Evolutionary conservation across 1,284 basidiomycete species (phyloP).

Genomic region (Pisolithus thermaeus): DNA sequence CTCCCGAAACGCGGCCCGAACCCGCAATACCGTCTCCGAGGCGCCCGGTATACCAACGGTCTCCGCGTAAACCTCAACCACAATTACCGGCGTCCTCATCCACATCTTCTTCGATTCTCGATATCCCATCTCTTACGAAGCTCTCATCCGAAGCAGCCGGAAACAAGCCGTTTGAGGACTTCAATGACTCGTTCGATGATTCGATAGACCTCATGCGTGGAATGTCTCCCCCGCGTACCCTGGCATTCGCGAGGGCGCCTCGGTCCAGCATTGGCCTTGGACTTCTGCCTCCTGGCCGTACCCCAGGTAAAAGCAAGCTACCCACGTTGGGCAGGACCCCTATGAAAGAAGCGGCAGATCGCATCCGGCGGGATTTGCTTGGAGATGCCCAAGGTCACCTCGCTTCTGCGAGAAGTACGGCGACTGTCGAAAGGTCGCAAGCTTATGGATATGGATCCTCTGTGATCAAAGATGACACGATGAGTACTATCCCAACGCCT

Average conservation of each 20-base stretch:
- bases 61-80: slow-evolving; percentile 25
- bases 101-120: slow-evolving; percentile 28
- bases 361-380: slow-evolving; percentile 59
- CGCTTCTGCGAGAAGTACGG: slow-evolving; percentile 10
- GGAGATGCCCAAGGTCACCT: slow-evolving; percentile 38
- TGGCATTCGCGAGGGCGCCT: slow-evolving; percentile 76
- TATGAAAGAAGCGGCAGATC: slow-evolving; percentile 56
- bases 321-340: slow-evolving; percentile 58
- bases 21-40: slow-evolving; percentile 43
- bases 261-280: slow-evolving; percentile 48
- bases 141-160: slow-evolving; percentile 20
- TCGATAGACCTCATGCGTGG: slow-evolving; percentile 40
- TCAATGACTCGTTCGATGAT: slow-evolving; percentile 59
- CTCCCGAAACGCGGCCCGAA: slow-evolving; percentile 49
- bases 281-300: slow-evolving; percentile 50
- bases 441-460: slow-evolving; percentile 17
- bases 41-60: slow-evolving; percentile 27
- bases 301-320: slow-evolving; percentile 49
- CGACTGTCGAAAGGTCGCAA: slow-evolving; percentile 19
- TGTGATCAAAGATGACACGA: slow-evolving; percentile 43
- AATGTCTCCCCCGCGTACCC: slow-evolving; percentile 83
- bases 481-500: slow-evolving; percentile 60
- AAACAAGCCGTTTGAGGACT: slow-evolving; percentile 32
- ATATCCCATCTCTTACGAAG: slow-evolving; percentile 22
- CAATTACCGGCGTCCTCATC: slow-evolving; percentile 27